Conservation (phyloP, 23 red algal species). For the Gracilariopsis chorda region DNA sequence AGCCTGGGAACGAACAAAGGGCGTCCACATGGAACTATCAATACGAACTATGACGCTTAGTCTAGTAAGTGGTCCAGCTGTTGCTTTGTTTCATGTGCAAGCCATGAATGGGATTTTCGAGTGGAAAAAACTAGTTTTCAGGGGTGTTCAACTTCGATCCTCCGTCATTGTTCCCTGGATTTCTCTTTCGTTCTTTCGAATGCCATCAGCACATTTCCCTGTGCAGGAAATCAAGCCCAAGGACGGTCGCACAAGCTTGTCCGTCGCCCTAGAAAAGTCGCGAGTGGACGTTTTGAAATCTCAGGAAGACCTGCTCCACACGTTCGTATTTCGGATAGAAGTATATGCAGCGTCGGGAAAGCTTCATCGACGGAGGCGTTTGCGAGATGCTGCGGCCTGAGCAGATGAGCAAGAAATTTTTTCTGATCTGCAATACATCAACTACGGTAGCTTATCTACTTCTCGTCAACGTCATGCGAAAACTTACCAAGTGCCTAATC, state of each 20-base stretch:
- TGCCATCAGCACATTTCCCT: constrained; percentile 50
- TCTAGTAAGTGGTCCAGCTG: constrained; percentile 41
- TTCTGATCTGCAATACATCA: constrained; percentile 46
- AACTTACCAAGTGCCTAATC: not conserved
- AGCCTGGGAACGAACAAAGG: constrained; percentile 67
- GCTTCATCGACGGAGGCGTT: constrained; percentile 24
- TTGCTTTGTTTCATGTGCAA: constrained; percentile 58
- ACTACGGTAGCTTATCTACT: constrained; percentile 30
- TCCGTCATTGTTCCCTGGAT: constrained; percentile 34
- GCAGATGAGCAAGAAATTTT: constrained; percentile 63
- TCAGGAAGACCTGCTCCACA: constrained; percentile 49
- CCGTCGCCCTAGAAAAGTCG: constrained; percentile 44
- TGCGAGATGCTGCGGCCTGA: constrained; percentile 44
- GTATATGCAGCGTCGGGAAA: constrained; percentile 35
- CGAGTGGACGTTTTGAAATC: constrained; percentile 56
- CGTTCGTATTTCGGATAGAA: constrained; percentile 53
- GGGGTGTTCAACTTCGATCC: constrained; percentile 43
- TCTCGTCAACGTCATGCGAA: constrained; percentile 9
- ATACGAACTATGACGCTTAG: constrained; percentile 49
- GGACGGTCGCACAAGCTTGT: constrained; percentile 35
- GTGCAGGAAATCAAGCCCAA: constrained; percentile 26
- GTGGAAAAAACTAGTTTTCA: constrained; percentile 56
- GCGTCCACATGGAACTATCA: constrained; percentile 58
- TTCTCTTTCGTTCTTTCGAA: constrained; percentile 53
- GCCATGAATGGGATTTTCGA: constrained; percentile 51